Conservation (phyloP, 352 stramenopile genomes). For the Pythium grandisporangium region DNA sequence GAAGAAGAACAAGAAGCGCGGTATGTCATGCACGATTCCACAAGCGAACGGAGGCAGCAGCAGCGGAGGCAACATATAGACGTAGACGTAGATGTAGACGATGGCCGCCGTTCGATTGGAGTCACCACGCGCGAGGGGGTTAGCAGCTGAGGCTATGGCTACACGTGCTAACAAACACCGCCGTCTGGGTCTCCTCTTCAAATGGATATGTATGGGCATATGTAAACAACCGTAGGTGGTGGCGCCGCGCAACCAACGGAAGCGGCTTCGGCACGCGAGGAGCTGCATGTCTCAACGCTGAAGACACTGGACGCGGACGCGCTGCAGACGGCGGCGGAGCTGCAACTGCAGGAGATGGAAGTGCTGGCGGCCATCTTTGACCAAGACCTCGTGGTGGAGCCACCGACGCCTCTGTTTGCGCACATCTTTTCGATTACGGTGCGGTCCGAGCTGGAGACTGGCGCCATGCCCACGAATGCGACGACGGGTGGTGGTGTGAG, state of each 20-base stretch:
- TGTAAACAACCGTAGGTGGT: background rate
- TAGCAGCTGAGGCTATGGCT: no score
- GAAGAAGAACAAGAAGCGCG: slow-evolving; percentile 79
- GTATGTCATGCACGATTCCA: no score
- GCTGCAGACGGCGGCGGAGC: slow-evolving; percentile 36
- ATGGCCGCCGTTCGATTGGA: no score
- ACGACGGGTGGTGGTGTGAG: slow-evolving; percentile 9
- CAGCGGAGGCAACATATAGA: background rate
- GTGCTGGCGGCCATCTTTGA: slow-evolving; percentile 80
- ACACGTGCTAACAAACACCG: no score
- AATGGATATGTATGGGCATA: no score
- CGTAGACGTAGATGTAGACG: slow-evolving; percentile 1
- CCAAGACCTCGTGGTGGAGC: slow-evolving; percentile 53
- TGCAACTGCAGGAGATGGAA: slow-evolving; percentile 76
- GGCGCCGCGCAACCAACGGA: background rate
- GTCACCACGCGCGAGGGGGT: no score
- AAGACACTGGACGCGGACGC: slow-evolving; percentile 28
- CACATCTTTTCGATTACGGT: slow-evolving; percentile 81
- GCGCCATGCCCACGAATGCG: slow-evolving; percentile 6
- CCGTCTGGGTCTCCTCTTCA: no score
- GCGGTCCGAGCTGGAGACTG: slow-evolving; percentile 31
- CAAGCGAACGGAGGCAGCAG: no score
- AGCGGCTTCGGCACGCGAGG: no score
- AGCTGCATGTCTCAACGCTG: no score
- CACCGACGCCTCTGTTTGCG: slow-evolving; percentile 68